Base-by-base conservation (phyloP, 2,329 filamentous ascomycete species). In the Thielaviopsis cerberus region DNA sequence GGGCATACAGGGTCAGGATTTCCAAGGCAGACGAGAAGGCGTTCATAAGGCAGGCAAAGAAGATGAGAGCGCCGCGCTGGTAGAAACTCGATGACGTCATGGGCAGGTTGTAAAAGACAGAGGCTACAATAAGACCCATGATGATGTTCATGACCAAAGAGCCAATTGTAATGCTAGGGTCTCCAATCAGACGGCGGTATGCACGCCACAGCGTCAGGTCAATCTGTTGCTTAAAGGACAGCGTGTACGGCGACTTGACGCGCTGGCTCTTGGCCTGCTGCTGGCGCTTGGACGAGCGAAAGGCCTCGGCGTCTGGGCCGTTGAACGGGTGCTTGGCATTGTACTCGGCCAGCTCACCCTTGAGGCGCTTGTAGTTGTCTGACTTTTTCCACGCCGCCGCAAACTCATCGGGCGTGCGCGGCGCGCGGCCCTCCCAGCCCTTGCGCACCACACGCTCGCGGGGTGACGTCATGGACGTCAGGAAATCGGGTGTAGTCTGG, bases 21-120 rank as follows among this genome's bases (percentile, higher is more conserved):
- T 92, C 88, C 45, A 92, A 77, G 58, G 85, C 85, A 67, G 81
- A 85, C 62, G 83, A 77, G 66, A 94, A 92, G 53, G 87, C 88
- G 69, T 92, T 94, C 73, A 92, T 82, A 61, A 95, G 74, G 65
- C 89, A 82, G 63, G 87, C 86, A 67, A 94, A 92, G 79, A 94
- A 95, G 56, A 95, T 74, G 24, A 94, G 75, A 51, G 86, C 83
- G 63, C 85, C 86, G 61, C 88, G 81, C 64, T 80, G 78, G 72
- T 83, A 94, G 74, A 94, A 94, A 65, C 83, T 88, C 20, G 69
- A 66, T 0, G 86, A 85, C n/a, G 73, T 75, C 0, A 74, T 66
- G 26, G 77, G 68, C 41, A 94, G 71, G 67, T 94, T 85, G 74
- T 79, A 94, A 71, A 92, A 94, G 63, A 94, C 83, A 62, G 82